Evolutionary conservation across 257 asterid species (phyloP), one percentile per base, ranked within the genome.

Genomic region (Paraleonurus japonicus): DNA sequence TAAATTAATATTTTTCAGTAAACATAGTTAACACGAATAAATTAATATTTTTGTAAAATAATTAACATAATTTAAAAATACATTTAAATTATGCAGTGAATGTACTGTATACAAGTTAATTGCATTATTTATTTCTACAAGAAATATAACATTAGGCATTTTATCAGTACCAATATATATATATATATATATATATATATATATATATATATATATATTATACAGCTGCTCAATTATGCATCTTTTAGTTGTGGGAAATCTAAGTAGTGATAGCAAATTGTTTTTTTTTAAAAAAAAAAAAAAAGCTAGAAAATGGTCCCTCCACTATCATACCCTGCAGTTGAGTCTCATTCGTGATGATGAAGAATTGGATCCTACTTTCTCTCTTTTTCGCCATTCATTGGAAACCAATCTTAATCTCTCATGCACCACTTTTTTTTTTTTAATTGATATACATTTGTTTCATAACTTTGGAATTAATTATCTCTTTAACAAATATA

Each of bases 231-330:
- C 12, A 12, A 11, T 61, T 47, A 74, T 75, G 76, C 73, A 73
- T 77, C 67, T 72, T 75, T 76, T 64, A 17, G 51, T 71, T 71
- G 79, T 75, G 82, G 77, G 74, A 79, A 71, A 79, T 85, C 79
- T 60, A 48, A 20, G 30, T 27, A 69, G 70, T 67, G 85, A 81
- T 77, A 79, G 71, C 75, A 71, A 53, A 64, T 19, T 80, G 68
- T n/a, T n/a, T n/a, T n/a, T n/a, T n/a, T n/a, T n/a, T n/a, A n/a
- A n/a, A n/a, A n/a, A n/a, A n/a, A n/a, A n/a, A n/a, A 6, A 58
- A 84, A 79, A 79, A 81, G 75, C 10, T 39, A 70, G 22, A 7
- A 16, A 2, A 70, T 74, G 88, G 87, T 41, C 92, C 95, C 84
- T 77, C 83, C 87, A 76, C 35, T 76, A 81, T 82, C 80, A 74